Evolutionary conservation across 345 rosid genomes (phyloP).

Genomic region (Angophora floribunda): DNA sequence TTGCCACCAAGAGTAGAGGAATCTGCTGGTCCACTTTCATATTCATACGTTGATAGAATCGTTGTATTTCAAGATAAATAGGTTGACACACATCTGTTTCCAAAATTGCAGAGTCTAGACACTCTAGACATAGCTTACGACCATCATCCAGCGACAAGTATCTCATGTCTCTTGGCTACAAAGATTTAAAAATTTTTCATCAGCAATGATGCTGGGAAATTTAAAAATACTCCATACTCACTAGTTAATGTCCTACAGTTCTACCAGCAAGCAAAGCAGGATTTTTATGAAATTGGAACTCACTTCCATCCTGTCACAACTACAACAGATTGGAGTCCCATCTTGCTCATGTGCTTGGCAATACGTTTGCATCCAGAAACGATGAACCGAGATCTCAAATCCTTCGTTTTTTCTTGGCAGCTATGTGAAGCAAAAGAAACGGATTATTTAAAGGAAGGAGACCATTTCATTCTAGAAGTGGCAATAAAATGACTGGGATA

Average conservation of each 20-base stretch:
- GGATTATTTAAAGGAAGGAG: background rate
- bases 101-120: conserved; percentile 29
- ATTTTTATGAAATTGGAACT: conserved; percentile 1
- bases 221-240: background rate
- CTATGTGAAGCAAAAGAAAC: background rate
- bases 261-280: background rate
- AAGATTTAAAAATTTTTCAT: background rate
- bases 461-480: background rate
- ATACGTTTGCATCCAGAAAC: conserved; percentile 85
- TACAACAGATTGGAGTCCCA: conserved; percentile 77
- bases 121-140: conserved; percentile 34
- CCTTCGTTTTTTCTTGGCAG: conserved; percentile 15
- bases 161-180: conserved; percentile 22
- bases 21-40: conserved; percentile 36
- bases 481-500: background rate
- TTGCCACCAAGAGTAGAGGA: conserved; percentile 33
- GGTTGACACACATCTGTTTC: conserved; percentile 34
- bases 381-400: conserved; percentile 68
- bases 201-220: background rate
- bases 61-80: conserved; percentile 28
- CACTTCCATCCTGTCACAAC: conserved; percentile 95
- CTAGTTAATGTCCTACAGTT: background rate
- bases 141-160: conserved; percentile 36
- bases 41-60: conserved; percentile 24
- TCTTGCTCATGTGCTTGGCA: conserved; percentile 89